Evolutionary conservation across 2,329 filamentous ascomycete genomes (phyloP), one percentile per base, ranked within the genome.

Genomic region (Fonsecaea monophora): DNA sequence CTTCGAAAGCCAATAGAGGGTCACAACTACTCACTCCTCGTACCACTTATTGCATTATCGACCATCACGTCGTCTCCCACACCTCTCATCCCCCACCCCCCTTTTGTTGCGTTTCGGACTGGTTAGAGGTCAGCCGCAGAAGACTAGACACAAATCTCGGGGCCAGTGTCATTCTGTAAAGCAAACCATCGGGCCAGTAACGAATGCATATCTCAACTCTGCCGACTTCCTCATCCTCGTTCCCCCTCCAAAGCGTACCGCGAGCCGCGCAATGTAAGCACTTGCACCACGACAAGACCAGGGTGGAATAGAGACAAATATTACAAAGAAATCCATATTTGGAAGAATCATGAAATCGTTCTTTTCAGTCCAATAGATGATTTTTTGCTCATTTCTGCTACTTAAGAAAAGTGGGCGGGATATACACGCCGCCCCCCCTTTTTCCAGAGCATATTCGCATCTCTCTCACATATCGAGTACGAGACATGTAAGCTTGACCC

Each of bases 191-290:
- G 42, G n/a, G 42, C n/a, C 4, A 8, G 42, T 8, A 18, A 21
- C 3, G n/a, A 50, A 50, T 25, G 18, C 18, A 50, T 25, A 18
- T 42, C 45, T 18, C 21, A 50, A 18, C 2, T 8, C 5, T 18
- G 5, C 13, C 6, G 5, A 5, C 15, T n/a, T n/a, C 15, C n/a
- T n/a, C 34, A 30, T 15, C 42, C 58, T 15, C 21, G n/a, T 5
- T 42, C 3, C 48, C 6, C 15, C 5, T 9, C 18, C 48, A 25
- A 25, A 12, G 40, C 18, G 18, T n/a, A 25, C 8, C 5, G 30
- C 32, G 45, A 35, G 38, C 13, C 30, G 30, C 7, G 32, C 12
- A 61, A 6, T n/a, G 59, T 61, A 61, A 61, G 59, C 59, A 42
- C 59, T 61, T 61, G 25, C 59, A 40, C 34, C 45, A 53, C n/a